Evolutionary conservation across 1,284 basidiomycete genomes (phyloP).

Genomic region (Trametes pubescens): DNA sequence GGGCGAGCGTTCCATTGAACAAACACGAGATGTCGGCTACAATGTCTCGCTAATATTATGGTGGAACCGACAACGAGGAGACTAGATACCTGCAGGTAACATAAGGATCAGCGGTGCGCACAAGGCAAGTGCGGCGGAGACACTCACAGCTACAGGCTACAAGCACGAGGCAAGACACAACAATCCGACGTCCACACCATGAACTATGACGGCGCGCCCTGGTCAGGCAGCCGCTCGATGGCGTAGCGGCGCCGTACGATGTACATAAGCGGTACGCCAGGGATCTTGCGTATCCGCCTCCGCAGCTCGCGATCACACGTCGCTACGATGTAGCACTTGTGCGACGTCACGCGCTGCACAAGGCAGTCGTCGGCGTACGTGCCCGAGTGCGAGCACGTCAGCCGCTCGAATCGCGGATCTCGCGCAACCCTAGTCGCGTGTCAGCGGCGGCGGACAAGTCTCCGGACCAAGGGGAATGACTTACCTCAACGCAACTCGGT

Average conservation of each 20-base stretch:
- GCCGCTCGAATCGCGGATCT: constrained; percentile 95
- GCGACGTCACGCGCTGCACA: constrained; percentile 92
- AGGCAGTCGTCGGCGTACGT: constrained; percentile 99
- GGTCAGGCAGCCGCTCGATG: constrained; percentile 93
- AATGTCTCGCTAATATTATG: background rate
- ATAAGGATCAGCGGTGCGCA: background rate
- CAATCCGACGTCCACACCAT: constrained; percentile 1
- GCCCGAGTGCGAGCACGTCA: constrained; percentile 92
- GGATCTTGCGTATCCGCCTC: constrained; percentile 91
- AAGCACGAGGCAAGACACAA: constrained; percentile 8
- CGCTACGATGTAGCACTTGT: constrained; percentile 98
- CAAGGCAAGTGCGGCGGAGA: background rate
- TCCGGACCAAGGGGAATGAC: constrained; percentile 33
- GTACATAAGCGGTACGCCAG: constrained; percentile 96
- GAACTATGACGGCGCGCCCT: constrained; percentile 71
- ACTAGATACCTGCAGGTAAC: constrained; percentile 19
- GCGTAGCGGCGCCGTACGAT: constrained; percentile 91
- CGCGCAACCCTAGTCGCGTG: constrained; percentile 81
- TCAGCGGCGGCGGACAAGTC: constrained; percentile 20
- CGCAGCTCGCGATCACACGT: constrained; percentile 98
- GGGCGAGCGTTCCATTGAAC: constrained; percentile 3
- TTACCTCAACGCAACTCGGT: constrained; percentile 92
- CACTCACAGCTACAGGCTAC: constrained; percentile 30
- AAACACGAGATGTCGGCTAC: background rate
- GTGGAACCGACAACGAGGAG: constrained; percentile 23